Percentiles rank a stretch among this genome's conserved stretches.
Evolutionary conservation across 2,329 filamentous ascomycete species (phyloP).

Genomic region (Trichothecium sympodiale): DNA sequence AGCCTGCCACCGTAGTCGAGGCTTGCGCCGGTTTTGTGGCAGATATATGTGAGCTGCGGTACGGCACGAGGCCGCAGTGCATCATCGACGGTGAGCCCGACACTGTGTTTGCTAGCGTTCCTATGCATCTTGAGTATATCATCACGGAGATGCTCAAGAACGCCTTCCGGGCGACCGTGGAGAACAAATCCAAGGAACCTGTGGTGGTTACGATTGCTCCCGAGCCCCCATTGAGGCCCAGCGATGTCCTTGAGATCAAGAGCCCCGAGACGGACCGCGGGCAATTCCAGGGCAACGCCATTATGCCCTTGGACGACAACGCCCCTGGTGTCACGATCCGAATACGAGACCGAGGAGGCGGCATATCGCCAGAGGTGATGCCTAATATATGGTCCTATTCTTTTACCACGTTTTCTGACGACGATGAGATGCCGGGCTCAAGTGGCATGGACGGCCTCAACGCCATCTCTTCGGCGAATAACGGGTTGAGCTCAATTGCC

Average conservation of each 20-base stretch:
- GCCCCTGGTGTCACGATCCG: constrained; percentile 86
- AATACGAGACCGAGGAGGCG: constrained; percentile 90
- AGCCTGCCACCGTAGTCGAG: constrained; percentile 70
- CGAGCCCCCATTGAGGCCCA: constrained; percentile 32
- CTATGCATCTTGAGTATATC: constrained; percentile 95
- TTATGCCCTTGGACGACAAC: constrained; percentile 49
- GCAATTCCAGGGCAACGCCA: constrained; percentile 32
- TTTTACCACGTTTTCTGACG: constrained; percentile 83
- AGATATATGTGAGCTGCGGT: constrained; percentile 93
- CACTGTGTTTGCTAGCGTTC: constrained; percentile 86
- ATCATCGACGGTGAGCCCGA: constrained; percentile 75
- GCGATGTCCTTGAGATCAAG: constrained; percentile 15
- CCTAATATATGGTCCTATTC: constrained; percentile 93
- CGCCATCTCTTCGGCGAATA: constrained; percentile 60
- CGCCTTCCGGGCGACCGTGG: constrained; percentile 85
- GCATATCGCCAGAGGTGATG: constrained; percentile 74
- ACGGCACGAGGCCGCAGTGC: constrained; percentile 74
- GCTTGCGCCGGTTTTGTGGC: constrained; percentile 83
- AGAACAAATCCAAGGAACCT: constrained; percentile 70
- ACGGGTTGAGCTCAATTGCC: constrained; percentile 73
- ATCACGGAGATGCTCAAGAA: constrained; percentile 95
- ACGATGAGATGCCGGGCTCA: constrained; percentile 30
- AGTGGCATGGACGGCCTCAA: constrained; percentile 48
- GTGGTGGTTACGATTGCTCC: constrained; percentile 88
- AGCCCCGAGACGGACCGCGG: constrained; percentile 26